Percentiles rank a stretch among this genome's conserved stretches.
phyloP scores from a whole-genome alignment of 2,329 filamentous ascomycete species.

The Hymenoscyphus fructigenus region DNA sequence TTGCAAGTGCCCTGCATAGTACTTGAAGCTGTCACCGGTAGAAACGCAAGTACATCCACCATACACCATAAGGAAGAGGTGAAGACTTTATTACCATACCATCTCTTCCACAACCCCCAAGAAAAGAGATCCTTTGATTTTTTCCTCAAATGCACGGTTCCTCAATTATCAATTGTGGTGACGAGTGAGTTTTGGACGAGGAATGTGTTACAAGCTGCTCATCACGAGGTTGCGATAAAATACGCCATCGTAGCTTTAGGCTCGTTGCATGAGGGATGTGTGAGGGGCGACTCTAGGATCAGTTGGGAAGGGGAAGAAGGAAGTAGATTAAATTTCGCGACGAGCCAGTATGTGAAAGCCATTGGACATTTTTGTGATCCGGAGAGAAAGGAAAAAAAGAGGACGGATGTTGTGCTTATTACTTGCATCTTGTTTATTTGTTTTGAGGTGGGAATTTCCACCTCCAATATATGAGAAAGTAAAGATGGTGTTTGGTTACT shows the following conservation, averaged over 20 bases:
- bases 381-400: constrained; percentile 10
- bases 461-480: too few species aligned
- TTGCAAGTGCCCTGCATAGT: constrained; percentile 12
- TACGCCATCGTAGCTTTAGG: constrained; percentile 26
- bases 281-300: constrained; percentile 4
- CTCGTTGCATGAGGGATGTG: constrained; percentile 23
- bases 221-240: constrained; percentile 39
- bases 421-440: constrained; percentile 26
- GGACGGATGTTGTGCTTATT: constrained; percentile 20
- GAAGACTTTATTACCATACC: constrained; percentile 13
- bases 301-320: not conserved
- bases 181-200: constrained; percentile 62
- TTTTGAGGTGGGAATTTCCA: constrained; percentile 21
- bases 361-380: constrained; percentile 25
- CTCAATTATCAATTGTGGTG: constrained; percentile 41
- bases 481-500: not conserved
- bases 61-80: not conserved
- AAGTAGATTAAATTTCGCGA: constrained; percentile 16
- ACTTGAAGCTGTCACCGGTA: not conserved
- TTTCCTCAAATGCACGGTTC: constrained; percentile 25
- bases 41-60: not conserved
- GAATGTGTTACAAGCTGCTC: constrained; percentile 59
- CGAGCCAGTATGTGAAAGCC: constrained; percentile 21
- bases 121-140: constrained; percentile 21
- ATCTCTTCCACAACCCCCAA: constrained; percentile 19